A percentile compares a stretch with the other conserved stretches of the same genome.
Conservation (phyloP, 2,329 filamentous ascomycete genomes). For the Alternaria infectoria region DNA sequence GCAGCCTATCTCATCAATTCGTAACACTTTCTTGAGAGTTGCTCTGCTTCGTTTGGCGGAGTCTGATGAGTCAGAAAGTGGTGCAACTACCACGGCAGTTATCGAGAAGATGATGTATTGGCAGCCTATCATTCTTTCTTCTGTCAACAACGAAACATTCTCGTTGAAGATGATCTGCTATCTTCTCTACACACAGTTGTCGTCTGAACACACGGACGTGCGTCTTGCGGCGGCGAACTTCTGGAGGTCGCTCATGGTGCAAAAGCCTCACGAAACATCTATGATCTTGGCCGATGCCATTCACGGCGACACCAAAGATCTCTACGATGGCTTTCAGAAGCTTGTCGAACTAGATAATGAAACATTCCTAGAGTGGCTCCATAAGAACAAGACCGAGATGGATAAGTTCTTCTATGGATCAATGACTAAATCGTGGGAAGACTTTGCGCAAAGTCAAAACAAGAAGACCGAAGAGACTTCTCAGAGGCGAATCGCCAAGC, state of each 20-base stretch:
- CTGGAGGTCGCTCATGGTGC: constrained; percentile 90
- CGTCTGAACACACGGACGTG: constrained; percentile 71
- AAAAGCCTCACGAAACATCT: constrained; percentile 84
- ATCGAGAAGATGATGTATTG: constrained; percentile 91
- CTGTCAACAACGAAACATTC: constrained; percentile 78
- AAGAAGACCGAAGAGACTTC: constrained; percentile 77
- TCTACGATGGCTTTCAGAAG: constrained; percentile 80
- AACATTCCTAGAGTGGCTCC: constrained; percentile 86
- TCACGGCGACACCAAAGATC: constrained; percentile 70
- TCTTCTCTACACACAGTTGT: constrained; percentile 86
- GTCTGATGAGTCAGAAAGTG: constrained; percentile 70
- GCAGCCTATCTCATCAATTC: constrained; percentile 78
- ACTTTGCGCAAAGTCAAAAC: constrained; percentile 85
- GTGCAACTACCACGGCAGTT: constrained; percentile 70
- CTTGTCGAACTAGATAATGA: constrained; percentile 89
- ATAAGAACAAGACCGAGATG: constrained; percentile 77
- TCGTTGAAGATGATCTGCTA: constrained; percentile 89
- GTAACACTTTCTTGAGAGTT: constrained; percentile 77
- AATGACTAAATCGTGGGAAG: constrained; percentile 84
- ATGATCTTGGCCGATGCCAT: constrained; percentile 75
- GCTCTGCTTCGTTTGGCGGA: constrained; percentile 84
- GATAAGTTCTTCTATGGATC: constrained; percentile 83
- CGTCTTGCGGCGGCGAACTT: constrained; percentile 80
- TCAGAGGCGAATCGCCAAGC: constrained; percentile 71
- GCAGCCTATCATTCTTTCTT: constrained; percentile 87